Evolutionary conservation across 2,329 filamentous ascomycete genomes (phyloP), one percentile per base, ranked within the genome.

Genomic region (Fusarium odoratissimum): DNA sequence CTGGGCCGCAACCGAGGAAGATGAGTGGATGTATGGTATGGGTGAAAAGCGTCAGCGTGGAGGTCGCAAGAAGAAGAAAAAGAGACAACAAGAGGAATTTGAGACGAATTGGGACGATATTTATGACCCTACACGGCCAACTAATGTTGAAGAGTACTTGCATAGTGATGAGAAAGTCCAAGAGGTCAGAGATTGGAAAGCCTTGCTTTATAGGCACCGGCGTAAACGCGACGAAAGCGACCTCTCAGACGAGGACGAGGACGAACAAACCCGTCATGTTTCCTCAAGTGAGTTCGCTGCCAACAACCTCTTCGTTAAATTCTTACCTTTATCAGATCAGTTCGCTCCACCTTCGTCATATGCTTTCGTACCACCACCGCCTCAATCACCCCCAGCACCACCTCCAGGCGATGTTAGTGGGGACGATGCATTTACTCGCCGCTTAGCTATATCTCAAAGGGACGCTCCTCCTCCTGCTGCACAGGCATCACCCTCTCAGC

Each of bases 91-190:
- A 86, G 51, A 81, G 17, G 67, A 87, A 35, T 83, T 87, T 57
- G 88, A 90, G 79, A 90, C 89, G n/a, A 91, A 97, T 79, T 98
- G 95, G 95, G 93, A 97, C 80, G 94, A 97, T 79, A 89, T 96
- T 30, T 98, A 97, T 80, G 95, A 97, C 77, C 93, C 94, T 2
- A 86, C 92, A 16, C 86, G 93, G 42, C 95, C 95, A 13, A 97
- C 93, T 44, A 95, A 91, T 74, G 93, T 95, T 55, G 92, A 95
- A 61, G 93, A 95, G 78, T 98, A 96, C 79, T 88, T 93, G 67
- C 87, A 91, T 67, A 96, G 94, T 77, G 94, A 97, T 65, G 95
- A 97, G 82, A 92, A 93, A 79, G 89, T 95, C 66, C 85, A 88
- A 23, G 94, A 97, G 79, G 89, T 95, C 7, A 88, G 90, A 64